Evolutionary conservation across 768 basidiomycete genomes (phyloP).

Genomic region (Agrocybe pediades): DNA sequence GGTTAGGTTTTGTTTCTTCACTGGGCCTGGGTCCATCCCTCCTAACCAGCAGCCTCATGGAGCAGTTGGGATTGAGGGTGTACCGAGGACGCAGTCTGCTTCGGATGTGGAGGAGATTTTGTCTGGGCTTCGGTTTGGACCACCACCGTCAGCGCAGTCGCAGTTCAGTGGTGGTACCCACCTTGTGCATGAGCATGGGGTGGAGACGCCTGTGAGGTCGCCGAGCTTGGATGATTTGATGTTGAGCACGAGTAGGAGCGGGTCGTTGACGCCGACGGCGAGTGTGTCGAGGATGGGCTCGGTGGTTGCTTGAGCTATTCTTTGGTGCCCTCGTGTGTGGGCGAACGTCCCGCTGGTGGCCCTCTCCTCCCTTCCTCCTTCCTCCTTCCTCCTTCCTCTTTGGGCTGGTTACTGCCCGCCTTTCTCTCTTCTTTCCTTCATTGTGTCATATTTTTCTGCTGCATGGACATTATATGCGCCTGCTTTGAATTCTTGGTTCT

Average conservation of each 20-base stretch:
- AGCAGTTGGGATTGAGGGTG: constrained; percentile 4
- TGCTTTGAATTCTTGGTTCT: too few relatives aligned
- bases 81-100: constrained; percentile 45
- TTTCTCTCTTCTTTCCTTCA: not conserved
- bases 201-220: constrained; percentile 24
- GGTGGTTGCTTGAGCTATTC: constrained; percentile 8
- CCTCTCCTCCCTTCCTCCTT: not conserved
- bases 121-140: constrained; percentile 32
- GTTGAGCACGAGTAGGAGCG: constrained; percentile 13
- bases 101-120: constrained; percentile 58
- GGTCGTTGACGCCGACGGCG: constrained; percentile 27
- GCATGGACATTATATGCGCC: too few relatives aligned
- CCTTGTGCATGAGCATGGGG: too few relatives aligned
- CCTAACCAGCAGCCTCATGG: constrained; percentile 12
- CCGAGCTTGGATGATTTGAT: constrained; percentile 25
- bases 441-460: too few relatives aligned
- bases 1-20: constrained; percentile 79
- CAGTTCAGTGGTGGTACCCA: not conserved
- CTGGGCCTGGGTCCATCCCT: constrained; percentile 46
- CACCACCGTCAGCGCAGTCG: constrained; percentile 16
- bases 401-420: too few relatives aligned
- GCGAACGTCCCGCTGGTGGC: not conserved
- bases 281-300: constrained; percentile 21
- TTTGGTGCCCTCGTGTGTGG: constrained; percentile 11
- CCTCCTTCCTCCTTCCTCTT: too few relatives aligned